These are phyloP conservation scores for Kluyveromyces nonfermentans DNA, from an alignment of 805 yeast species.

Conservation along the genomic window DNA sequence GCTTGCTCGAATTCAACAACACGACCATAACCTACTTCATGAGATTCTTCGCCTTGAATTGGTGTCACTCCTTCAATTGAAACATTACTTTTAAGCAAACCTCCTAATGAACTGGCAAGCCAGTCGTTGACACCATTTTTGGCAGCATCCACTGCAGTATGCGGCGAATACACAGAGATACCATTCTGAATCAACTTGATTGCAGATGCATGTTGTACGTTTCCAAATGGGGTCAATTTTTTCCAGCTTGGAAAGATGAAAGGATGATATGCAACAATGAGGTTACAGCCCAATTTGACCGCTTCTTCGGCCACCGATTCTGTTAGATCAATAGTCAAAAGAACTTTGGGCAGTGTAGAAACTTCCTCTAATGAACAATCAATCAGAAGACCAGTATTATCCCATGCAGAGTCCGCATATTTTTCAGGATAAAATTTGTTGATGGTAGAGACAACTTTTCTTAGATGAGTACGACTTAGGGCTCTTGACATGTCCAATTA, in stretches of 20 bases:
- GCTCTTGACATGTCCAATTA: slow-evolving; percentile 22
- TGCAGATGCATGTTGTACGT: slow-evolving; percentile 77
- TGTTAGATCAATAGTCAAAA: slow-evolving; percentile 82
- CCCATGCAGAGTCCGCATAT: slow-evolving; percentile 87
- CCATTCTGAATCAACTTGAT: slow-evolving; percentile 62
- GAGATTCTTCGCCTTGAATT: slow-evolving; percentile 18
- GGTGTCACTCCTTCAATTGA: slow-evolving; percentile 27
- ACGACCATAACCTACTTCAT: slow-evolving; percentile 77
- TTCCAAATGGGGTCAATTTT: slow-evolving; percentile 43
- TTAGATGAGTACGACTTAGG: slow-evolving; percentile 29
- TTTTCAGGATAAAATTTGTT: slow-evolving; percentile 72
- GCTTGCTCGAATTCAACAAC: slow-evolving; percentile 41
- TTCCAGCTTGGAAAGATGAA: slow-evolving; percentile 87
- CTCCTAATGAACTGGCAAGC: slow-evolving; percentile 53
- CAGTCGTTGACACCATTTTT: slow-evolving; percentile 92
- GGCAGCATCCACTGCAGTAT: slow-evolving; percentile 92
- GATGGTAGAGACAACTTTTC: slow-evolving; percentile 41
- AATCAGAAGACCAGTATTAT: slow-evolving; percentile 84
- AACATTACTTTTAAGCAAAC: slow-evolving; percentile 12
- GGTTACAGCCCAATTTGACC: slow-evolving; percentile 38
- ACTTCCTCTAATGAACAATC: slow-evolving; percentile 42
- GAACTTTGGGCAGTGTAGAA: slow-evolving; percentile 24
- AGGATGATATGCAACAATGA: slow-evolving; percentile 87
- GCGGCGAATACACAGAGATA: slow-evolving; percentile 91
- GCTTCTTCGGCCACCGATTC: slow-evolving; percentile 82